phyloP scores from a whole-genome alignment of 495 filamentous ascomycete genomes.

The Penicillium lividum region DNA sequence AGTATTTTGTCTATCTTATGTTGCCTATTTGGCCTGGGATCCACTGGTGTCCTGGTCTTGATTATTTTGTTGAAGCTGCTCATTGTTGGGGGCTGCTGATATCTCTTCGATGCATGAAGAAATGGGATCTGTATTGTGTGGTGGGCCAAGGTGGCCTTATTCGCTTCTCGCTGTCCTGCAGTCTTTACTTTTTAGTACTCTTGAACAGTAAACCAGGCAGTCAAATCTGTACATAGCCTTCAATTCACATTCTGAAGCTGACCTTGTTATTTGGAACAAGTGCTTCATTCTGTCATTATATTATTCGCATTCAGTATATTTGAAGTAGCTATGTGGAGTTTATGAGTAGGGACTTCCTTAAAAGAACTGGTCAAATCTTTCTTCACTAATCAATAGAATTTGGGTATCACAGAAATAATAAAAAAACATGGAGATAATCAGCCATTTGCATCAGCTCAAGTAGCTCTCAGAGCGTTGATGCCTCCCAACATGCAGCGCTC shows the following conservation, averaged over 20 bases:
- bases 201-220: background rate
- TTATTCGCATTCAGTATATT: background rate
- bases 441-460: background rate
- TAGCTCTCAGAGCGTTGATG: background rate
- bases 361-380: background rate
- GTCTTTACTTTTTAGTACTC: background rate
- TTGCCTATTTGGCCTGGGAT: slow-evolving; percentile 13
- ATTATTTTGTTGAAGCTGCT: slow-evolving; percentile 15
- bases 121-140: slow-evolving; percentile 2
- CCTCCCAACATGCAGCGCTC: background rate
- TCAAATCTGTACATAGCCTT: slow-evolving; percentile 32
- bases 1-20: slow-evolving; percentile 12
- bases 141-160: background rate
- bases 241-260: slow-evolving; percentile 27
- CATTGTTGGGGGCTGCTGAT: slow-evolving; percentile 1
- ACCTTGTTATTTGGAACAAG: background rate
- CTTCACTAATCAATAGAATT: slow-evolving; percentile 5
- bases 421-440: background rate
- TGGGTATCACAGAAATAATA: slow-evolving; percentile 10
- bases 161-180: background rate
- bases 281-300: background rate
- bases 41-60: slow-evolving; percentile 13
- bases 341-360: background rate
- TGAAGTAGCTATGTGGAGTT: background rate
- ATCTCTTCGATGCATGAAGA: background rate